A percentile compares a stretch with the other conserved stretches of the same genome.
These are phyloP conservation scores for Orychophragmus violaceus DNA, from an alignment of 345 rosid species.

Conservation along the genomic window DNA sequence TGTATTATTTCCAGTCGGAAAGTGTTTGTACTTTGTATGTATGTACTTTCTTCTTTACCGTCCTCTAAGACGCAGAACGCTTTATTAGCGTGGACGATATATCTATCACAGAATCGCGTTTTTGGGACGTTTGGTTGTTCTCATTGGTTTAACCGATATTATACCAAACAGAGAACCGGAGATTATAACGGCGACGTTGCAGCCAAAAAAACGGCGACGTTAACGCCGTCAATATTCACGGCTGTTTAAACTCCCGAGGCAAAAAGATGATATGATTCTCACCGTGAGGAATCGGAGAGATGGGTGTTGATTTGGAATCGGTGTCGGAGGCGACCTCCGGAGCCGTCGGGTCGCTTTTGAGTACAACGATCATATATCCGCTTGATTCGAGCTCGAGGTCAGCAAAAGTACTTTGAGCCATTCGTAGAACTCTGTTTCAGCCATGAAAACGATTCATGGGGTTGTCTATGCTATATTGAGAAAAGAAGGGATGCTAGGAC, in stretches of 20 bases:
- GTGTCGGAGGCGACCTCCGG: conserved; percentile 94
- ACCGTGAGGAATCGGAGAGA: background rate
- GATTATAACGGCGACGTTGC: background rate
- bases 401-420: conserved; percentile 56
- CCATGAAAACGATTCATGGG: conserved; percentile 42
- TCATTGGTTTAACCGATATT: background rate
- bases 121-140: background rate
- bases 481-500: conserved; percentile 69
- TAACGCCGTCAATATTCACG: conserved; percentile 7
- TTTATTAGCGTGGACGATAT: background rate
- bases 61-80: background rate
- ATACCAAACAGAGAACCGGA: background rate
- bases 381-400: conserved; percentile 70
- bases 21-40: background rate
- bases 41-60: background rate
- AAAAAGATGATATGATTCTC: background rate
- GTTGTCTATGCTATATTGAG: conserved; percentile 61
- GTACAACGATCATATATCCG: conserved; percentile 90
- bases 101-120: background rate
- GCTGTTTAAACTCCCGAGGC: conserved; percentile 14
- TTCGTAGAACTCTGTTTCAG: too few relatives aligned
- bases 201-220: background rate
- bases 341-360: conserved; percentile 85
- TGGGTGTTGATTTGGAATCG: conserved; percentile 70
- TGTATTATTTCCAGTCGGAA: too few relatives aligned